Conservation (phyloP, 108 stramenopile genomes). For the Stephanodiscus minutulus region DNA sequence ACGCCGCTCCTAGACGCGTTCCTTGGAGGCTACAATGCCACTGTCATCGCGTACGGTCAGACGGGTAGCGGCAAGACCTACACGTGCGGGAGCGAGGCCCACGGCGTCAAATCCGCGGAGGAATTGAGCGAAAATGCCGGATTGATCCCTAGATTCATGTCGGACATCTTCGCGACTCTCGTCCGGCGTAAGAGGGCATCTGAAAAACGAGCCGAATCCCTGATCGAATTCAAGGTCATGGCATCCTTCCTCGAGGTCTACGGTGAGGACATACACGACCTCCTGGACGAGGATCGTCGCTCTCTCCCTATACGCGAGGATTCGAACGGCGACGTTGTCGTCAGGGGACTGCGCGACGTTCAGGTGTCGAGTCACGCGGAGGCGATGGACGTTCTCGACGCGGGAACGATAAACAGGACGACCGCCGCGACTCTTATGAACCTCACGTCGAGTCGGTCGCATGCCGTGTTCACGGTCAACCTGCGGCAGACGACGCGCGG, state of each 20-base stretch:
- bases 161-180: constrained; percentile 76
- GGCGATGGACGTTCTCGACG: constrained; percentile 76
- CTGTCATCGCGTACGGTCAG: constrained; percentile 92
- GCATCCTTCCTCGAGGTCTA: constrained; percentile 95
- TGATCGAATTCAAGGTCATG: constrained; percentile 60
- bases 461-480: constrained; percentile 82
- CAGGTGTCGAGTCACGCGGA: constrained; percentile 54
- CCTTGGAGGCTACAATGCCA: constrained; percentile 88
- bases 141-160: constrained; percentile 89
- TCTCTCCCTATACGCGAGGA: constrained; percentile 82
- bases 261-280: constrained; percentile 92
- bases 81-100: constrained; percentile 85
- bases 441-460: constrained; percentile 74
- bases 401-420: constrained; percentile 90
- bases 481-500: constrained; percentile 53
- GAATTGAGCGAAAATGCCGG: constrained; percentile 61
- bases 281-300: constrained; percentile 64
- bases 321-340: constrained; percentile 67
- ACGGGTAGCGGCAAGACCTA: constrained; percentile 88
- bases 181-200: constrained; percentile 44
- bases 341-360: constrained; percentile 56
- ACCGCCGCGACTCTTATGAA: constrained; percentile 95
- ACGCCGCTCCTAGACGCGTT: constrained; percentile 70
- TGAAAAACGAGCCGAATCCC: constrained; percentile 9
- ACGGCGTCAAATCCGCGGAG: constrained; percentile 48